Base-by-base conservation (phyloP, 1,139 yeast species). In the Taphrina sp. region DNA sequence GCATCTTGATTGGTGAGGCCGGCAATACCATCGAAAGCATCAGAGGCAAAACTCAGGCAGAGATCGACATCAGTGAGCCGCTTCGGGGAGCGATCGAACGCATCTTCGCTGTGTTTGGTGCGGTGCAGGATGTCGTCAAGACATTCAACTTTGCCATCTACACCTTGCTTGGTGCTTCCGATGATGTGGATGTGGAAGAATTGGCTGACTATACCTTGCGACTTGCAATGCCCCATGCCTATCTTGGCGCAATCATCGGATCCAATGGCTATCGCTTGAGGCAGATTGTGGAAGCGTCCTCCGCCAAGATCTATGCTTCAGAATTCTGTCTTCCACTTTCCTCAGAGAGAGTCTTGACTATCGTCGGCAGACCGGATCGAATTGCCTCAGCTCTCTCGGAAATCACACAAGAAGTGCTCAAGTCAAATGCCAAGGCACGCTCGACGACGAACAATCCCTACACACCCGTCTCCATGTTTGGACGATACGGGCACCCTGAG, bases 311-410 rank as follows among this genome's bases (percentile, higher is more conserved):
- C 58, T 79, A 78, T 61, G 95, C 95, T 1, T 87, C 86, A 19
- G 92, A 85, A 53, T 79, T 80, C 49, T 79, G 84, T 19, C 73
- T 89, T 62, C 89, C 95, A 0, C 78, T 78, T 60, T 85, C 95
- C 1, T 86, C 92, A 14, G 96, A 89, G 67, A 76, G 95, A 59
- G 75, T 85, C 3, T 71, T 89, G 55, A 76, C 82, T 28, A 77
- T 89, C 17, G 74, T 77, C 12, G 96, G 96, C 3, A 94, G 85
- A 8, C 89, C 90, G 2, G 95, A 85, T 70, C 90, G 95, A 2
- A 79, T 89, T 52, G 95, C 86, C 65, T 85, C 86, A 63, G 96
- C 96, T 5, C 75, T 83, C 0, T 85, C 82, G 67, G 83, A 83
- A 65, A 76, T 87, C 57, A 80, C 85, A 1, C 83, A 81, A 66